These are phyloP conservation scores for Cyclotella kingstonii DNA, from an alignment of 108 stramenopile species.

Conservation along the genomic window DNA sequence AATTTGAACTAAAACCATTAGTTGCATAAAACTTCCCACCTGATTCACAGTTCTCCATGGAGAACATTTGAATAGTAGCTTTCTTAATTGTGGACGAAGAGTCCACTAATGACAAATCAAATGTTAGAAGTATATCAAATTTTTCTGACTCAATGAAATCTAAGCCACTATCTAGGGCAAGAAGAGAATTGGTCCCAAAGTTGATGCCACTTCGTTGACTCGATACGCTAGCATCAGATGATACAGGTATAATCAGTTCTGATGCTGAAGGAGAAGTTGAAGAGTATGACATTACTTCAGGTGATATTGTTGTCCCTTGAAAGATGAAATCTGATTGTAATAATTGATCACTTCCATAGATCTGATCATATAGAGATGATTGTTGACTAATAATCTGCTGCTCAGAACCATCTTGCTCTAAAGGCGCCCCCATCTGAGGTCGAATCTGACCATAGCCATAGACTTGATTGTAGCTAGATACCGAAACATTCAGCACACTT, in stretches of 20 bases:
- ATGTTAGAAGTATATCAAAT: conserved; percentile 15
- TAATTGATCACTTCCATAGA: background rate
- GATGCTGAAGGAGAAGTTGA: too few relatives aligned
- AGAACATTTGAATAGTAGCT: conserved; percentile 2
- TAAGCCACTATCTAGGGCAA: conserved; percentile 14
- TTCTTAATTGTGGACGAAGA: conserved; percentile 5
- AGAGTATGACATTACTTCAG: too few relatives aligned
- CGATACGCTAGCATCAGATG: conserved; percentile 15
- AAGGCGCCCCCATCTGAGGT: background rate
- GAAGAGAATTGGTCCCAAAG: conserved; percentile 11
- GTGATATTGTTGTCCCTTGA: too few relatives aligned
- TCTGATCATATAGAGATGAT: conserved; percentile 1
- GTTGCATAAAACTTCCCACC: conserved; percentile 13
- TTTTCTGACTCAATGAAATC: conserved; percentile 1
- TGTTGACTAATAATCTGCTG: background rate
- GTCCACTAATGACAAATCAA: conserved; percentile 14
- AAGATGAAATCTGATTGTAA: too few relatives aligned
- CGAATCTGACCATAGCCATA: conserved; percentile 6
- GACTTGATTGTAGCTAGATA: background rate
- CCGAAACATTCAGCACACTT: too few relatives aligned
- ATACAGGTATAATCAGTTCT: conserved; percentile 11
- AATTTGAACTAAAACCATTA: conserved; percentile 4
- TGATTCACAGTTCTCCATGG: conserved; percentile 4
- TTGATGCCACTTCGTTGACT: conserved; percentile 1
- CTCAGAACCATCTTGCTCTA: conserved; percentile 1